A percentile compares a stretch with the other conserved stretches of the same genome.
phyloP scores from a whole-genome alignment of 140 eudicot species.

The Cichorium intybus region DNA sequence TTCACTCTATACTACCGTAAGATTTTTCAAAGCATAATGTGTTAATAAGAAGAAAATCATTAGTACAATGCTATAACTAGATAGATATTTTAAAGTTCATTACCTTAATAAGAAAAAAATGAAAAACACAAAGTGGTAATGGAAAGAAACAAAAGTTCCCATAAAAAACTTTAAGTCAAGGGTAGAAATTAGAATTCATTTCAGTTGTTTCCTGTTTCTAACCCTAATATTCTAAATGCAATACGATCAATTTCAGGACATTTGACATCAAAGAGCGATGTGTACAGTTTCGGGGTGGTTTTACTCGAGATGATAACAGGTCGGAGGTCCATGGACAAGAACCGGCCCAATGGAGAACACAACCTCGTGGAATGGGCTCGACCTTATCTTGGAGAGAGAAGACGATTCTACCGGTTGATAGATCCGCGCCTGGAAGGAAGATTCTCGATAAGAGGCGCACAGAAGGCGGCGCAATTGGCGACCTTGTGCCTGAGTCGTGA shows the following conservation, averaged over 20 bases:
- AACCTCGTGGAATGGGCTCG: constrained; percentile 95
- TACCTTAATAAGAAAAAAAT: neutral
- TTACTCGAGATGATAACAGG: constrained; percentile 83
- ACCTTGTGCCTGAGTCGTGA: constrained; percentile 83
- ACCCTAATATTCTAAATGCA: neutral
- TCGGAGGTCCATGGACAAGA: constrained; percentile 91
- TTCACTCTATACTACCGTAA: neutral
- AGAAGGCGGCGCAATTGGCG: constrained; percentile 77
- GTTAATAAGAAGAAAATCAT: no score
- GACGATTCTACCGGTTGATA: constrained; percentile 61
- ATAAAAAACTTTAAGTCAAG: no score
- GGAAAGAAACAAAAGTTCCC: no score
- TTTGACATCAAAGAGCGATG: constrained; percentile 86
- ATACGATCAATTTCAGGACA: constrained; percentile 56
- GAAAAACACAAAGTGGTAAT: no score
- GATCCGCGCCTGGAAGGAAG: constrained; percentile 87
- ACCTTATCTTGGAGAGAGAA: constrained; percentile 65
- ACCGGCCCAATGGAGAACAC: constrained; percentile 77
- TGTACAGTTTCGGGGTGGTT: constrained; percentile 90
- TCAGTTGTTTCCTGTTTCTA: neutral
- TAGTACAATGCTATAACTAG: neutral
- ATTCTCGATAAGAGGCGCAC: constrained; percentile 85
- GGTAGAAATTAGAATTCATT: constrained; percentile 3
- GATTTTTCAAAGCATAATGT: neutral
- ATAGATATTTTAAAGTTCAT: neutral